These are phyloP conservation scores for Solanum commersonii DNA, from an alignment of 257 asterid genomes.

Conservation along the genomic window DNA sequence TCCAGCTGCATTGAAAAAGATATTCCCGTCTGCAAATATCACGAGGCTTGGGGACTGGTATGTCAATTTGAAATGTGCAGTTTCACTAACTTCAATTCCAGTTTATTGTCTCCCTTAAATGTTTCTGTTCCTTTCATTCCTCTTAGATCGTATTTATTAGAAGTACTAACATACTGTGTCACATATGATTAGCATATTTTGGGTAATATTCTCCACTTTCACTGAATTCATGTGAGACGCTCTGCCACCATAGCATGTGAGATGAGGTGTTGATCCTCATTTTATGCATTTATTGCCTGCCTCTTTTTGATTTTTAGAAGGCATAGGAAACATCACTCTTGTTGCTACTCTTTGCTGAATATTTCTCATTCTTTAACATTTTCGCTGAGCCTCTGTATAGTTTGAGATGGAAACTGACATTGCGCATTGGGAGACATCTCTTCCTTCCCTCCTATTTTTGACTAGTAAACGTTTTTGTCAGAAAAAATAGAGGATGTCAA, in stretches of 20 bases:
- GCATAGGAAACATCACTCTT: not conserved
- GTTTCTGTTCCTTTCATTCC: not conserved
- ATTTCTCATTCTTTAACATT: not conserved
- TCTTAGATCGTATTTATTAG: not conserved
- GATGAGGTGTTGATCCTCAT: not conserved
- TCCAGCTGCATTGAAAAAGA: conserved; percentile 77
- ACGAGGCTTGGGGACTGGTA: conserved; percentile 96
- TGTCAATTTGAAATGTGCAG: not conserved
- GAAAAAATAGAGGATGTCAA: not conserved
- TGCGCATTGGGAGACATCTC: not conserved
- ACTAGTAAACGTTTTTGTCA: not conserved
- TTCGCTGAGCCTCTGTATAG: not conserved
- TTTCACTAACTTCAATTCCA: not conserved
- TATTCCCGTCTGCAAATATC: conserved; percentile 74
- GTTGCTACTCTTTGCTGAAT: not conserved
- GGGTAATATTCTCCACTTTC: not conserved
- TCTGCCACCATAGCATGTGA: not conserved
- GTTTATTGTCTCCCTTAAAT: not conserved
- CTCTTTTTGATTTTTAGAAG: not conserved
- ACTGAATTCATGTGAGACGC: not conserved
- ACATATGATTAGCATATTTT: not conserved
- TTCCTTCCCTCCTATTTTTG: not conserved
- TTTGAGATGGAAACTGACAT: not conserved
- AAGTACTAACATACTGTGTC: not conserved
- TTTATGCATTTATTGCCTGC: not conserved